A percentile compares a stretch with the other conserved stretches of the same genome.
These are phyloP conservation scores for Crucihimalaya himalaica DNA, from an alignment of 345 rosid species.

Conservation along the genomic window DNA sequence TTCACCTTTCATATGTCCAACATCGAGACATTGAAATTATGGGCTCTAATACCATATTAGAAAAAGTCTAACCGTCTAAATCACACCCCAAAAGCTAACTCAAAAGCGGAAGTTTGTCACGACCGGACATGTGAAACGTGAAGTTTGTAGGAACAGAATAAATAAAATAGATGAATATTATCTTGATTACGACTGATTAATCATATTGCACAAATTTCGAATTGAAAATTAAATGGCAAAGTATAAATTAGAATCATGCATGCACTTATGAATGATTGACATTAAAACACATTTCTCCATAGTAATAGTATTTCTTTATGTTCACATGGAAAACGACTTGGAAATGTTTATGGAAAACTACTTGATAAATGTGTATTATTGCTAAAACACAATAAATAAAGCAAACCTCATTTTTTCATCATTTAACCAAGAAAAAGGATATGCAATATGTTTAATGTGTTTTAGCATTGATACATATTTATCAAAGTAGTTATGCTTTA, in stretches of 20 bases:
- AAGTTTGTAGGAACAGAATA: too few relatives aligned
- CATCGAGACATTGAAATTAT: too few relatives aligned
- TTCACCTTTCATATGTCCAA: too few relatives aligned
- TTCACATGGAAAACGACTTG: constrained; percentile 4
- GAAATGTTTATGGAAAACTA: background rate
- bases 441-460: background rate
- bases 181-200: constrained; percentile 4
- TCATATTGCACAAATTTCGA: background rate
- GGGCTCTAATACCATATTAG: too few relatives aligned
- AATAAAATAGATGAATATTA: constrained; percentile 2
- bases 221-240: background rate
- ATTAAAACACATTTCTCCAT: constrained; percentile 5
- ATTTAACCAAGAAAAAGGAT: too few relatives aligned
- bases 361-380: too few relatives aligned
- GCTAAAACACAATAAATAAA: too few relatives aligned
- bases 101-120: too few relatives aligned
- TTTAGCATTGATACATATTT: background rate
- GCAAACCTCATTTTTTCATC: too few relatives aligned
- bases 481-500: background rate
- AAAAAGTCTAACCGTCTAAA: too few relatives aligned
- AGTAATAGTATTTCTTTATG: background rate
- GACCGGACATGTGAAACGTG: too few relatives aligned
- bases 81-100: too few relatives aligned
- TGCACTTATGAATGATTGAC: constrained; percentile 4
- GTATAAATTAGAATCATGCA: background rate